phyloP scores from a whole-genome alignment of 1,284 basidiomycete genomes.

The Boletus semigastroideus region DNA sequence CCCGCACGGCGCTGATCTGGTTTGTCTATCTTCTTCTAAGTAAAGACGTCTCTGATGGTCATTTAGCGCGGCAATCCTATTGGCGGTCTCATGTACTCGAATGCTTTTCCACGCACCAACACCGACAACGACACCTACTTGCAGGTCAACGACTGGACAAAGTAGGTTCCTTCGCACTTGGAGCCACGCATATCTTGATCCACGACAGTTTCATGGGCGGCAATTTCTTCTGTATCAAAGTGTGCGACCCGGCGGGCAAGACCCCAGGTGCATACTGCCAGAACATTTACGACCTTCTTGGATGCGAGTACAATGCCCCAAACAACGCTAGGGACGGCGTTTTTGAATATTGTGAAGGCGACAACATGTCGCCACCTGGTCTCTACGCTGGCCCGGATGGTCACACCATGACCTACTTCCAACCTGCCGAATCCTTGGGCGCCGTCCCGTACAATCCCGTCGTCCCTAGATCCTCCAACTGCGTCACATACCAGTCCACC shows the following conservation, averaged over 20 bases:
- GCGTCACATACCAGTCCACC: constrained; percentile 53
- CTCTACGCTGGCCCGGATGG: constrained; percentile 38
- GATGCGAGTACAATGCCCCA: constrained; percentile 71
- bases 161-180: constrained; percentile 31
- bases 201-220: constrained; percentile 57
- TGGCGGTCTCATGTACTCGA: constrained; percentile 63
- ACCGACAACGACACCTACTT: constrained; percentile 40
- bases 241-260: constrained; percentile 58
- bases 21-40: constrained; percentile 18
- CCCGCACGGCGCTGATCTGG: constrained; percentile 46
- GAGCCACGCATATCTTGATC: not conserved
- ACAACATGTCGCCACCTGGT: constrained; percentile 40
- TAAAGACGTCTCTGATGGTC: constrained; percentile 35
- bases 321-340: constrained; percentile 53
- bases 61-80: constrained; percentile 63
- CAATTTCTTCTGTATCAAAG: constrained; percentile 52
- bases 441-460: constrained; percentile 62
- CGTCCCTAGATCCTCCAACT: constrained; percentile 63
- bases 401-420: constrained; percentile 48
- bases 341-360: constrained; percentile 63
- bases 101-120: constrained; percentile 43
- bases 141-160: constrained; percentile 62
- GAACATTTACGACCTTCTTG: constrained; percentile 66
- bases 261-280: constrained; percentile 56
- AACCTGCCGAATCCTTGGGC: constrained; percentile 61